phyloP scores from a whole-genome alignment of 768 basidiomycete species.

The Tricholoma bakamatsutake region DNA sequence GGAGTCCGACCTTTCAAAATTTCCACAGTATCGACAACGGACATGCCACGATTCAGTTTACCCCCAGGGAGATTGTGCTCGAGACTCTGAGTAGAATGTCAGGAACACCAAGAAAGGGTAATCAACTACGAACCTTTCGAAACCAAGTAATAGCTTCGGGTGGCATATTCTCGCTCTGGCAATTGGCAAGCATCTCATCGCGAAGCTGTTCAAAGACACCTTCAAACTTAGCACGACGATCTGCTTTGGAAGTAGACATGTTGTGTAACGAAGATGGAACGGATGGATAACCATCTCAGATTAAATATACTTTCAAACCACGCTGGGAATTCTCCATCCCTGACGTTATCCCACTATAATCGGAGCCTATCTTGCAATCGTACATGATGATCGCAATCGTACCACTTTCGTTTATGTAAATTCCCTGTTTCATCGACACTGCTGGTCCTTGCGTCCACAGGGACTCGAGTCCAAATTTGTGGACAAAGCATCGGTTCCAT shows the following conservation, averaged over 20 bases:
- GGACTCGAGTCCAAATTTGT: no score
- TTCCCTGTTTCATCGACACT: no score
- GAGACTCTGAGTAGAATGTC: slow-evolving; percentile 51
- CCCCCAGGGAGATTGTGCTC: slow-evolving; percentile 95
- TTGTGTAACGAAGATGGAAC: neutral
- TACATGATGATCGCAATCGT: no score
- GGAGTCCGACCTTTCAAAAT: slow-evolving; percentile 72
- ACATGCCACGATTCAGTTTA: slow-evolving; percentile 95
- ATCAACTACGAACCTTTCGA: slow-evolving; percentile 49
- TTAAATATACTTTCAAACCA: no score
- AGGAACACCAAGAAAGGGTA: neutral
- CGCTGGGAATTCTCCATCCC: no score
- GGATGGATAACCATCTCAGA: neutral
- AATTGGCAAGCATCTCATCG: slow-evolving; percentile 69
- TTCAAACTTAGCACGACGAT: slow-evolving; percentile 59
- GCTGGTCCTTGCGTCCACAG: no score
- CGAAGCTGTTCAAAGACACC: slow-evolving; percentile 65
- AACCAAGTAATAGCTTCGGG: slow-evolving; percentile 83
- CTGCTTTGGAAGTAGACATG: slow-evolving; percentile 18
- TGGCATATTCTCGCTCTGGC: slow-evolving; percentile 73
- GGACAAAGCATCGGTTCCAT: no score
- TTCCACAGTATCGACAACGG: slow-evolving; percentile 88
- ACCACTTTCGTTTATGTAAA: no score
- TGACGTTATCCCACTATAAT: no score
- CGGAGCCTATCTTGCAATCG: no score